Base-by-base conservation (phyloP, 345 rosid species). In the Sonneratia alba region DNA sequence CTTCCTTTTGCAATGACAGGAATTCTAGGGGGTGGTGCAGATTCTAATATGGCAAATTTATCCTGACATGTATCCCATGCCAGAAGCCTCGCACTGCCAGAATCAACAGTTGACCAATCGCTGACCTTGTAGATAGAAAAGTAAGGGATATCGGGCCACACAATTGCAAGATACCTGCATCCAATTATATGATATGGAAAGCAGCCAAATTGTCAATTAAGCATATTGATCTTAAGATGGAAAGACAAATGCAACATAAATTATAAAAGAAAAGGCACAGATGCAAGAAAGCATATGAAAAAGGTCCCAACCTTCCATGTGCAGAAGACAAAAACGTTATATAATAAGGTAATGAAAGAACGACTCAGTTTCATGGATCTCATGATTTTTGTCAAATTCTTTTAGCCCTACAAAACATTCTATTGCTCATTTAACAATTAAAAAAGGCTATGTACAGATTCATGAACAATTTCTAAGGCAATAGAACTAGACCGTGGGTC, bases 21-120 rank as follows among this genome's bases (percentile, higher is more conserved):
- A 81, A 92, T 82, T 80, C 97, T 90, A 71, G 94, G 97, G 73
- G 91, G 79, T 74, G 87, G 79, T 21, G 80, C 85, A 75, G 97
- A 90, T 81, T 95, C 99, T 80, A 95, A 79, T 77, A 95, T 86
- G 57, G 99, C 91, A 82, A 92, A 95, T 82, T 93, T 92, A 76
- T 95, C 99, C 36, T 86, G 85, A 73, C 98, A 95, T 70, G 90
- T 85, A 81, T 95, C 99, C 99, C 99, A 95, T 34, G 97, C 96
- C 81, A 95, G 83, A 82, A 89, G 86, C 81, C 97, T 90, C 72
- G 99, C 99, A 84, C 91, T 88, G 72, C 98, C 99, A 75, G 92
- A 95, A 82, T 95, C 99, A 83, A 95, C 97, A 79, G 90, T 79
- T 40, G 97, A 83, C 99, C 99, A 95, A 76, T 92, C 98, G 71